Evolutionary conservation across 441 rosid genomes (phyloP), one percentile per base, ranked within the genome.

Genomic region (Rhodomyrtus psidioides): DNA sequence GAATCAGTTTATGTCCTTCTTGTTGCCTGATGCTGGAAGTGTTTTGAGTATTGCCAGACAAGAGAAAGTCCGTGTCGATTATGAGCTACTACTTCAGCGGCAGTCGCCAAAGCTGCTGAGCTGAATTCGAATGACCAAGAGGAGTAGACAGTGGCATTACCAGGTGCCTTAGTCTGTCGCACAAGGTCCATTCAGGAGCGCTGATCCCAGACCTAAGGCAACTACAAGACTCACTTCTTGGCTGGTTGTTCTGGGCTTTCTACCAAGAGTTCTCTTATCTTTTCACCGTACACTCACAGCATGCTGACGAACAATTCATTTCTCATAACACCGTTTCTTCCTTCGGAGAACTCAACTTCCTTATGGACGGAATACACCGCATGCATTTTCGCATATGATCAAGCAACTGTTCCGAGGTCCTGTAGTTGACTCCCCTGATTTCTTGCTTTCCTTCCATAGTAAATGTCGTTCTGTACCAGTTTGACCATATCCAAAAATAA

Each of bases 401-500:
- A 86, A 95, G 95, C 88, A 95, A 56, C 90, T 97, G 96, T 89
- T 95, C 96, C 89, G 95, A 84, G 70, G 99, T 95, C 88, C 95
- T 94, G 74, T 95, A 97, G 90, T 34, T 34, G 34, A 34, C 98
- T 87, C 99, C 99, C 87, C 98, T 94, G 83, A 90, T 94, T 74
- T 94, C 94, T 59, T 93, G 91, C 99, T 98, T 44, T 7, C 46
- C 46, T 44, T 44, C 46, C 46, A 97, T 97, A 7, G 99, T 97
- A 88, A 95, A 97, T 49, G 98, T 97, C 91, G 95, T 97, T 62
- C 98, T 21, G 98, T 95, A 86, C 99, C 99, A 60, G 98, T 97
- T 93, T 95, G 99, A 14, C 98, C 99, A 83, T 97, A 97, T 58
- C 98, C 98, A 85, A 95, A 95, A 87, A 95, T 95, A 91, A 98